Conservation (phyloP, 805 yeast species). For the Zygoascus flipseniorum region DNA sequence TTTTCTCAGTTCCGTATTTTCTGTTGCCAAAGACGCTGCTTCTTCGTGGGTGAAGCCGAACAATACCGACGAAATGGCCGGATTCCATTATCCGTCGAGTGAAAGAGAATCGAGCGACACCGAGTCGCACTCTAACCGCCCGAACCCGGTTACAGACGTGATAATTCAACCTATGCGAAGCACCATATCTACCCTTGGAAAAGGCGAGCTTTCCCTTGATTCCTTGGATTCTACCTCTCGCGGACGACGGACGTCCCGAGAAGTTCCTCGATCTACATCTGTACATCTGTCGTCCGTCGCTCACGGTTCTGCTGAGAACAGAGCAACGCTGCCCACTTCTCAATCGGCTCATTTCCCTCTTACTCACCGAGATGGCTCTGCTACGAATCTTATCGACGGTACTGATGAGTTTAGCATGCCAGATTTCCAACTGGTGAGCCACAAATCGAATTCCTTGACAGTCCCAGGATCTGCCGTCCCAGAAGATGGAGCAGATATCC, state of each 20-base stretch:
- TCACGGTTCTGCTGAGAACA: not conserved
- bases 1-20: conserved; percentile 16
- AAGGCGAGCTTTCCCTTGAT: conserved; percentile 26
- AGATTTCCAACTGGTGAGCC: not conserved
- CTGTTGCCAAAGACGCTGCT: conserved; percentile 27
- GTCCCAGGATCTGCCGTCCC: not conserved
- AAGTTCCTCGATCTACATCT: not conserved
- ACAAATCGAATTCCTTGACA: not conserved
- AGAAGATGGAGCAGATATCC: not conserved
- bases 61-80: not conserved
- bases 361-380: not conserved
- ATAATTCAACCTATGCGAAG: conserved; percentile 17
- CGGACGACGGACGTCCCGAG: not conserved
- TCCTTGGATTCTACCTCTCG: conserved; percentile 12
- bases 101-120: conserved; percentile 3
- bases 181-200: conserved; percentile 24
- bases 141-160: conserved; percentile 10
- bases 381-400: not conserved
- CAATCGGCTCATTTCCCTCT: not conserved
- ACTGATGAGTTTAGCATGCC: not conserved
- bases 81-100: not conserved
- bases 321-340: not conserved
- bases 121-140: not conserved
- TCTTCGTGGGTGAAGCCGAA: conserved; percentile 16
- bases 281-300: not conserved